Conservation (phyloP, 2,329 filamentous ascomycete genomes). For the Penicillium polonicum region DNA sequence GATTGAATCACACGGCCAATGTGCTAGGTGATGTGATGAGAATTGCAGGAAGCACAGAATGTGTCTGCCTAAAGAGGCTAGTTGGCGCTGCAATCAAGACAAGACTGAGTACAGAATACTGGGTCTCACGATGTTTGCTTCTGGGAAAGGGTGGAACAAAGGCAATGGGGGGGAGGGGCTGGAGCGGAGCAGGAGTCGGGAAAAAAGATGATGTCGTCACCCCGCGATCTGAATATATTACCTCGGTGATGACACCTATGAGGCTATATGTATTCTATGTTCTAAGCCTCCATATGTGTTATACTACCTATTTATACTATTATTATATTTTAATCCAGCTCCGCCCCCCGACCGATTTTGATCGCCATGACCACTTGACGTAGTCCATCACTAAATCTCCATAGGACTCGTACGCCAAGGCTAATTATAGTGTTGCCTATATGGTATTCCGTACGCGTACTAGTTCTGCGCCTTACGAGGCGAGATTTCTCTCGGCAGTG, state of each 20-base stretch:
- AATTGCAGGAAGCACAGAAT: conserved; percentile 7
- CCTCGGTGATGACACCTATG: neutral
- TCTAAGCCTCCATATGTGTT: neutral
- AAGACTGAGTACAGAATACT: conserved; percentile 1
- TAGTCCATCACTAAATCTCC: neutral
- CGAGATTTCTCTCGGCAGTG: conserved; percentile 3
- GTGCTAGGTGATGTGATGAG: neutral
- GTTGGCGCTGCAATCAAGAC: conserved; percentile 22
- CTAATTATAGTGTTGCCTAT: conserved; percentile 7
- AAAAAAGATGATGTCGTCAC: conserved; percentile 19
- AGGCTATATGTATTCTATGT: neutral
- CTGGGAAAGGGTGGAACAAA: conserved; percentile 3
- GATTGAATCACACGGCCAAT: neutral
- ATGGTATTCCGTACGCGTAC: neutral
- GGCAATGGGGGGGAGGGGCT: neutral
- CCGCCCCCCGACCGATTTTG: neutral
- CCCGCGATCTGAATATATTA: neutral
- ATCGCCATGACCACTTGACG: neutral
- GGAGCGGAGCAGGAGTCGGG: conserved; percentile 2
- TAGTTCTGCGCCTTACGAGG: conserved; percentile 1
- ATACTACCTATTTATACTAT: neutral
- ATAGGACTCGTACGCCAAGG: neutral
- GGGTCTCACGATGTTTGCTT: neutral
- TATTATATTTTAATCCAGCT: neutral
- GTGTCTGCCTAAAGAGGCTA: conserved; percentile 33